phyloP scores from a whole-genome alignment of 208 protist genomes.

The Crithidia sp. region DNA sequence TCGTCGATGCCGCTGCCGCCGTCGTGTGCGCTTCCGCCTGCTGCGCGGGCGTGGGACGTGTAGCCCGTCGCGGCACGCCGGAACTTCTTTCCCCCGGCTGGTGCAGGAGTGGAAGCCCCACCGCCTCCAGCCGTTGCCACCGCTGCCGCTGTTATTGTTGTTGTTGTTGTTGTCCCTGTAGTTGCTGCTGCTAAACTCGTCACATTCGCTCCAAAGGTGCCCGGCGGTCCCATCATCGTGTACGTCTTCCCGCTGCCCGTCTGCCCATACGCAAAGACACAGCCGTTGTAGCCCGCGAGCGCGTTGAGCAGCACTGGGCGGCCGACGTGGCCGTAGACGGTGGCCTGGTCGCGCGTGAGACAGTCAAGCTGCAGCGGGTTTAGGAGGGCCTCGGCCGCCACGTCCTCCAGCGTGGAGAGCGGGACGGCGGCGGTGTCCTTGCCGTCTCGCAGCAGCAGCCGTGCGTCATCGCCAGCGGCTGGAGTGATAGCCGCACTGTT shows the following conservation, averaged over 20 bases:
- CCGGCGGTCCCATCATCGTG: conserved; percentile 88
- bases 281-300: conserved; percentile 87
- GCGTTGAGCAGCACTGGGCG: conserved; percentile 67
- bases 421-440: background rate
- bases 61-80: conserved; percentile 30
- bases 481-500: conserved; percentile 17
- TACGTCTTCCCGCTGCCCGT: conserved; percentile 94
- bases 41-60: background rate
- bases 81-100: conserved; percentile 7
- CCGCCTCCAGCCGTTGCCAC: background rate
- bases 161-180: background rate
- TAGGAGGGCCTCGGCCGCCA: background rate
- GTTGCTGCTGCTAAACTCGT: background rate
- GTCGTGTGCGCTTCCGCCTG: background rate
- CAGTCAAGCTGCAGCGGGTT: conserved; percentile 28
- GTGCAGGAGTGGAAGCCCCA: no score
- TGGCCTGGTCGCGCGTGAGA: conserved; percentile 42
- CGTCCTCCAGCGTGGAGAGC: conserved; percentile 21
- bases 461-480: conserved; percentile 10
- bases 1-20: conserved; percentile 18
- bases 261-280: conserved; percentile 92
- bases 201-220: conserved; percentile 11
- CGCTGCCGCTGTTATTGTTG: background rate
- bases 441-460: conserved; percentile 10
- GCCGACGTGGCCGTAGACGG: conserved; percentile 74